Base-by-base conservation (phyloP, 805 yeast species). In the Yarrowia sp. region DNA sequence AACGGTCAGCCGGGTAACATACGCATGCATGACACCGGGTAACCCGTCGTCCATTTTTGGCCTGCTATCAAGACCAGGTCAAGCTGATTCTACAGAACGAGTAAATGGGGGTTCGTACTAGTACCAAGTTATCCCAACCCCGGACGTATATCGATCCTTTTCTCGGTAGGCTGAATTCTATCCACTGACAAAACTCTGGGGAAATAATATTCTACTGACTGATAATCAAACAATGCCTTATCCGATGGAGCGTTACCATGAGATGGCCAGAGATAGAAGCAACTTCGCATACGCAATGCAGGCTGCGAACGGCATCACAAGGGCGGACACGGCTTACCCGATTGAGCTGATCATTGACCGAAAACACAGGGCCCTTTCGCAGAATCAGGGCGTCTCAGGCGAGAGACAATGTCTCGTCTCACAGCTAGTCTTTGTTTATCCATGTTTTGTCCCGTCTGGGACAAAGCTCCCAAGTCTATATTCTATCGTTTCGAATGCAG, bases 221-320 rank as follows among this genome's bases (percentile, higher is more conserved):
- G 22, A 30, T 26, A 32, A 19, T 12, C 7, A 8, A 19, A 38
- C 54, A 48, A 48, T 35, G 32, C 14, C 56, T 35, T 51, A 51
- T 33, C 58, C 58, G 32, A 51, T 33, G 40, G 21, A 19, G 21
- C 9, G 56, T 33, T 48, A 40, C 30, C 56, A 7, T 16, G 30
- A 28, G 16, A 33, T 33, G 21, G 2, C 5, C 30, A 51, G 41
- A 33, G 41, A 51, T 51, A 33, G 58, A 51, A 51, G 30, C 56
- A 21, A 33, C 58, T 14, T 22, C 58, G 58, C 58, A 51, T 51
- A 33, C 58, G 41, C 58, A 16, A 51, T 51, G 58, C 58, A 33
- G 41, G 32, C 40, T 4, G 12, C 8, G 36, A 49, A 32, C 14
- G 17, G 4, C 32, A 19, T 32, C 40, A 32, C 40, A 32, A 30